Evolutionary conservation across 1,139 yeast species (phyloP).

Genomic region (Diutina scorzettiae): DNA sequence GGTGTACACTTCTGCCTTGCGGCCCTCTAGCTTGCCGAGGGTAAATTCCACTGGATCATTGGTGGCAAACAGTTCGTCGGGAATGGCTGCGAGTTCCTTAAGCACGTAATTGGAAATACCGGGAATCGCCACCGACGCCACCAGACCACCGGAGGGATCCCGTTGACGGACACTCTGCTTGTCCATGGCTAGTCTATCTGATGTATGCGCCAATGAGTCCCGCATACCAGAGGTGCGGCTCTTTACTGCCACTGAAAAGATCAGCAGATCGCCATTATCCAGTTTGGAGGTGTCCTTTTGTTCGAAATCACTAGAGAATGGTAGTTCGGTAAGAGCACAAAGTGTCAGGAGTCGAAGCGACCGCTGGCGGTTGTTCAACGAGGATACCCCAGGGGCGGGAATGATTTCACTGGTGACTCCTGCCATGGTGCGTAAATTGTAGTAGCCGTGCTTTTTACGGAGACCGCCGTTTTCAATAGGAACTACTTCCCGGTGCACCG

Average conservation of each 20-base stretch:
- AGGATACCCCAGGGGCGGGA: neutral
- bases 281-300: neutral
- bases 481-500: constrained; percentile 16
- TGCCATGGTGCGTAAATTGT: constrained; percentile 19
- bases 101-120: constrained; percentile 54
- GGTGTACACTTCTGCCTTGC: neutral
- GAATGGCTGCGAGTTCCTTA: constrained; percentile 65
- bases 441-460: constrained; percentile 27
- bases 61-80: constrained; percentile 58
- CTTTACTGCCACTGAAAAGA: neutral
- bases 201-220: neutral
- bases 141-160: neutral
- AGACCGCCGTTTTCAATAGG: constrained; percentile 14
- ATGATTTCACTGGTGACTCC: neutral
- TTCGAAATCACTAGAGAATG: constrained; percentile 14
- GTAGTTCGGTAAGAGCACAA: constrained; percentile 31
- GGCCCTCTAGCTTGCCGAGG: constrained; percentile 64
- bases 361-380: neutral
- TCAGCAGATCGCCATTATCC: neutral
- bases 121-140: constrained; percentile 36
- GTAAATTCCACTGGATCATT: constrained; percentile 62
- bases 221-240: neutral
- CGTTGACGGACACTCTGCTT: neutral
- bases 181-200: neutral
- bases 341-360: constrained; percentile 24